phyloP scores from a whole-genome alignment of 495 filamentous ascomycete genomes.

The Penicillium crystallinum region DNA sequence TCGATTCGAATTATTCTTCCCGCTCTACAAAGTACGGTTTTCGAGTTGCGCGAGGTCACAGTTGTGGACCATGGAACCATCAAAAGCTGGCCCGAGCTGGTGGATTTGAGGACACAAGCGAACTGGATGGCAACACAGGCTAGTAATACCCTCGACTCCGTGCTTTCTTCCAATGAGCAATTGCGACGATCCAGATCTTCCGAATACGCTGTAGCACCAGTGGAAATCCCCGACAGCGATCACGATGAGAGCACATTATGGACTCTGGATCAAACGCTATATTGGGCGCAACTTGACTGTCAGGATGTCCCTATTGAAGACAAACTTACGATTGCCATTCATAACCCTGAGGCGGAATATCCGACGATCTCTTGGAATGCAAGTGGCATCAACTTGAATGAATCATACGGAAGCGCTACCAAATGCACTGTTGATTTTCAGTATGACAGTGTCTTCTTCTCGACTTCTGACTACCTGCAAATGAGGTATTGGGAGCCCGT shows the following conservation, averaged over 20 bases:
- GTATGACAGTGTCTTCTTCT: conserved; percentile 32
- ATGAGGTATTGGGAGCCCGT: conserved; percentile 40
- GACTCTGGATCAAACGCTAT: conserved; percentile 35
- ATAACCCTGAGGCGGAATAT: conserved; percentile 12
- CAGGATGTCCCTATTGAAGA: conserved; percentile 18
- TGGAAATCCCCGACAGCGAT: conserved; percentile 28
- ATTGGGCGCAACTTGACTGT: conserved; percentile 33
- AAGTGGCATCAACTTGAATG: conserved; percentile 19
- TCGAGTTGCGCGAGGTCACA: conserved; percentile 33
- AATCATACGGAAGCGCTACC: conserved; percentile 10
- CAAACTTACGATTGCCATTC: conserved; percentile 20
- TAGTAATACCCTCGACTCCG: conserved; percentile 22
- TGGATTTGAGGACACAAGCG: conserved; percentile 29
- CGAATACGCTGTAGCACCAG: conserved; percentile 32
- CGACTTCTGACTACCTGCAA: conserved; percentile 31
- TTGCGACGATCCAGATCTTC: conserved; percentile 27
- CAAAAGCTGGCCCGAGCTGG: conserved; percentile 32
- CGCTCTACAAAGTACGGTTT: conserved; percentile 32
- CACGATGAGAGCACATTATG: conserved; percentile 26
- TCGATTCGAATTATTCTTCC: conserved; percentile 36
- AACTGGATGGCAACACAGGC: conserved; percentile 34
- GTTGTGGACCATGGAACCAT: conserved; percentile 20
- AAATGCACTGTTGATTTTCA: conserved; percentile 30
- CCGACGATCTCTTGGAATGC: conserved; percentile 31
- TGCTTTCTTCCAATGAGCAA: conserved; percentile 13